These are phyloP conservation scores for Saccharum officinarum DNA, from an alignment of 176 grass and related monocot species.

Conservation along the genomic window DNA sequence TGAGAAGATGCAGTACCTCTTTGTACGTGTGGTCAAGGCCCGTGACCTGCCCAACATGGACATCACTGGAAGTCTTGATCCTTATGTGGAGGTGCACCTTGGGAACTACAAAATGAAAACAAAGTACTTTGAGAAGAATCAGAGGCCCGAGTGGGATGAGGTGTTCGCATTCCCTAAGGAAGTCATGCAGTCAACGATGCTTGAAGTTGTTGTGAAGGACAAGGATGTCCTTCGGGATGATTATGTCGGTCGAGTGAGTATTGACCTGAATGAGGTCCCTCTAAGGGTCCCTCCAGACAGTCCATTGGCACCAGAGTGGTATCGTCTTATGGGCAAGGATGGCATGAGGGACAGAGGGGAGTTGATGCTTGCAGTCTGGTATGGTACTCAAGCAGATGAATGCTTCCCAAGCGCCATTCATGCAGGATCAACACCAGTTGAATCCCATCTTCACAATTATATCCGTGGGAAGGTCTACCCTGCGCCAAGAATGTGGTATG, in stretches of 20 bases:
- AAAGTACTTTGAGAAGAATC: constrained; percentile 65
- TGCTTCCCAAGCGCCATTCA: constrained; percentile 75
- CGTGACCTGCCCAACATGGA: constrained; percentile 75
- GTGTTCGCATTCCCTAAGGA: constrained; percentile 89
- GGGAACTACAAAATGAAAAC: constrained; percentile 83
- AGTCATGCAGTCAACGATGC: constrained; percentile 47
- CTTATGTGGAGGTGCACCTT: constrained; percentile 71
- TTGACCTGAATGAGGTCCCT: constrained; percentile 84
- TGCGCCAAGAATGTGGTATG: constrained; percentile 80
- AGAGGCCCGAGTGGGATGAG: constrained; percentile 85
- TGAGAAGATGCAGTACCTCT: constrained; percentile 95
- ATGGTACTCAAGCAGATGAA: constrained; percentile 91
- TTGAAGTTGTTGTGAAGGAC: constrained; percentile 79
- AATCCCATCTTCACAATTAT: constrained; percentile 49
- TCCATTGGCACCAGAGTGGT: constrained; percentile 90
- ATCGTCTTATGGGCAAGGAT: constrained; percentile 81
- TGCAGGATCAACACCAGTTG: constrained; percentile 50
- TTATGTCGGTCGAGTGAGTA: constrained; percentile 52
- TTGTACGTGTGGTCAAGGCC: constrained; percentile 91
- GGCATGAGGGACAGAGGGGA: constrained; percentile 74
- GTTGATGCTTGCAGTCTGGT: constrained; percentile 94
- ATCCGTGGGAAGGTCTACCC: constrained; percentile 93
- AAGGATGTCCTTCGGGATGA: constrained; percentile 63
- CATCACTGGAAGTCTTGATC: constrained; percentile 86
- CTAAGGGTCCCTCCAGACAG: constrained; percentile 86